phyloP scores from a whole-genome alignment of 2,329 filamentous ascomycete species.

The Davidsoniella virescens region DNA sequence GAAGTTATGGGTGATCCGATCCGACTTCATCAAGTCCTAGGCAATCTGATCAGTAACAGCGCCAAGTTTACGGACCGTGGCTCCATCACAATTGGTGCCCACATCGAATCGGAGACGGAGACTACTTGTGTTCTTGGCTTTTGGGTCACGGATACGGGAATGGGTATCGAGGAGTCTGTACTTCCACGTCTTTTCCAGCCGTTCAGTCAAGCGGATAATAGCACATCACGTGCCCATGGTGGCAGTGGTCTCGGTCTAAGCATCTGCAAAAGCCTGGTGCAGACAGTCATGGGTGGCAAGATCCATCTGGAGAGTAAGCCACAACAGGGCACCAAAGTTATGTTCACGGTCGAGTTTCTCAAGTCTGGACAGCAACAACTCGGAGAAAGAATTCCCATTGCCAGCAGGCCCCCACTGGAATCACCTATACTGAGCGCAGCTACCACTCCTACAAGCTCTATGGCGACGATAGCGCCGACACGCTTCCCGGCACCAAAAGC shows the following conservation, averaged over 20 bases:
- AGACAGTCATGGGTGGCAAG: constrained; percentile 76
- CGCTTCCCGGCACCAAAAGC: too few relatives aligned
- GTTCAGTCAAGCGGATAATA: constrained; percentile 83
- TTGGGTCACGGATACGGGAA: constrained; percentile 78
- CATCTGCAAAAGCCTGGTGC: constrained; percentile 88
- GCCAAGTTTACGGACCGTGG: constrained; percentile 87
- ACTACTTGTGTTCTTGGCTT: constrained; percentile 62
- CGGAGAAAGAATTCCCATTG: too few relatives aligned
- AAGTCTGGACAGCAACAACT: constrained; percentile 28
- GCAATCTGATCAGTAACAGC: constrained; percentile 81
- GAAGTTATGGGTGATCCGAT: constrained; percentile 47
- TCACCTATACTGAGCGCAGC: not conserved
- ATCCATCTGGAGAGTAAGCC: constrained; percentile 70
- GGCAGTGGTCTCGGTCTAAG: constrained; percentile 81
- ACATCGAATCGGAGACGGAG: constrained; percentile 52
- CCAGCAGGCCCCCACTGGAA: too few relatives aligned
- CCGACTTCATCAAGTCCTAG: constrained; percentile 50
- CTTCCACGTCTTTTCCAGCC: constrained; percentile 77
- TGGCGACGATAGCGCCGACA: not conserved
- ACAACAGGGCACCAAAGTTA: constrained; percentile 52
- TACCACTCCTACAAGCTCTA: not conserved
- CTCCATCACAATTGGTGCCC: constrained; percentile 67
- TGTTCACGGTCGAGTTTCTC: constrained; percentile 72
- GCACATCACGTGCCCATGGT: constrained; percentile 78
- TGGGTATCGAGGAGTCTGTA: constrained; percentile 72